These are phyloP conservation scores for Rosellinia necatrix DNA, from an alignment of 2,329 filamentous ascomycete genomes.

Conservation along the genomic window DNA sequence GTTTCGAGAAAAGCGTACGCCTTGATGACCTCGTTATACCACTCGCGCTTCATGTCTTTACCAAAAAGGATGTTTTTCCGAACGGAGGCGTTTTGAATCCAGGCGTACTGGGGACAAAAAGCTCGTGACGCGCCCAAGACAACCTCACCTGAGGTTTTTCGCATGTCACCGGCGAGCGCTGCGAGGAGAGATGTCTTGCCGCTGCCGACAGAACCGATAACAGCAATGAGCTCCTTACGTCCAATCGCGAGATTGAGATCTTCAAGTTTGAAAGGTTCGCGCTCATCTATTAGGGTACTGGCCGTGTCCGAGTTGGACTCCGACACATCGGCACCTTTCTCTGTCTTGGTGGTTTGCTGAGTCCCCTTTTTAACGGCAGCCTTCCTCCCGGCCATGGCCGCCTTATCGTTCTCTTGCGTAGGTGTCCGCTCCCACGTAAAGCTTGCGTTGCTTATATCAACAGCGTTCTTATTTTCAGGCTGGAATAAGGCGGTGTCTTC, in stretches of 20 bases:
- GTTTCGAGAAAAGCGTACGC: constrained; percentile 55
- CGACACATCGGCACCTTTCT: constrained; percentile 41
- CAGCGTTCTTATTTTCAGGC: constrained; percentile 65
- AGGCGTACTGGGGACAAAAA: constrained; percentile 95
- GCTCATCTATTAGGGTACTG: constrained; percentile 61
- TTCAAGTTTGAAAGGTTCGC: constrained; percentile 73
- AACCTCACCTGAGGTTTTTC: constrained; percentile 75
- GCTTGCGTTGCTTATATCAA: constrained; percentile 72
- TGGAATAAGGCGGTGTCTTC: constrained; percentile 67
- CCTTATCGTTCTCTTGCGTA: constrained; percentile 55
- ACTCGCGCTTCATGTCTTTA: constrained; percentile 72
- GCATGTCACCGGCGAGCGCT: constrained; percentile 92
- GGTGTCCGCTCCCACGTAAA: constrained; percentile 87
- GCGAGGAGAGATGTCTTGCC: constrained; percentile 90
- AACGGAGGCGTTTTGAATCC: constrained; percentile 93
- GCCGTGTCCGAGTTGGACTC: constrained; percentile 55
- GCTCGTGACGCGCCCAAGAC: constrained; percentile 79
- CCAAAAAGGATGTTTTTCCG: constrained; percentile 92
- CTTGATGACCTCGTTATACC: constrained; percentile 84
- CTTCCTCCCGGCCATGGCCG: constrained; percentile 57
- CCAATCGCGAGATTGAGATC: constrained; percentile 70
- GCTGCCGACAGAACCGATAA: constrained; percentile 88
- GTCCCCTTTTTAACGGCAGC: constrained; percentile 46
- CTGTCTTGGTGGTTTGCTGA: constrained; percentile 31
- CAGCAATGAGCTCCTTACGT: constrained; percentile 76